A percentile compares a stretch with the other conserved stretches of the same genome.
Conservation (phyloP, 73 alveolate species). For the Symbiodinium natans region DNA sequence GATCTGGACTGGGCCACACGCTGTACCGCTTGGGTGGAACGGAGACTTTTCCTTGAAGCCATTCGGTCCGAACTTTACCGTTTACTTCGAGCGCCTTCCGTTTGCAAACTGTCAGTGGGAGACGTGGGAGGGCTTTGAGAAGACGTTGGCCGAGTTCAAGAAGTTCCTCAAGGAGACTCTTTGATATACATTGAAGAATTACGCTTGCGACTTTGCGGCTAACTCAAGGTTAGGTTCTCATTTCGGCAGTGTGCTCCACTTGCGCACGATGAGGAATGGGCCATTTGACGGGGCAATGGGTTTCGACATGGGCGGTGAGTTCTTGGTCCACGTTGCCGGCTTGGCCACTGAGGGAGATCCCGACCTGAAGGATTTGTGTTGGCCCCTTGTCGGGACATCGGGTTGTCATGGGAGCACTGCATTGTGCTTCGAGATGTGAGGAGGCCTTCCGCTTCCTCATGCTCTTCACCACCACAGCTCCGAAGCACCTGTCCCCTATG, state of each 20-base stretch:
- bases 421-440: too few relatives aligned
- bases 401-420: too few relatives aligned
- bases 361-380: not conserved
- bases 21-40: slow-evolving; percentile 56
- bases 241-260: too few relatives aligned
- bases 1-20: slow-evolving; percentile 62
- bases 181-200: not conserved
- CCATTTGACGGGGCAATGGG: slow-evolving; percentile 66
- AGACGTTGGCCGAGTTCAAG: slow-evolving; percentile 26
- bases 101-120: slow-evolving; percentile 71
- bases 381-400: too few relatives aligned
- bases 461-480: slow-evolving; percentile 51
- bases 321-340: slow-evolving; percentile 37
- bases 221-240: too few relatives aligned
- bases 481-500: slow-evolving; percentile 71
- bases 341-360: slow-evolving; percentile 46
- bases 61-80: slow-evolving; percentile 43
- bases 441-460: slow-evolving; percentile 45
- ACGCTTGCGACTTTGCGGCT: not conserved
- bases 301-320: slow-evolving; percentile 77
- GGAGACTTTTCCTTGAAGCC: slow-evolving; percentile 53
- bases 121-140: slow-evolving; percentile 72
- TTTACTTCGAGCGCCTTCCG: slow-evolving; percentile 73
- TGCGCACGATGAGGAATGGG: not conserved
- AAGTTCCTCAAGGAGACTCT: not conserved